These are phyloP conservation scores for Fagopyrum tataricum DNA, from an alignment of 148 eudicot genomes.

Conservation along the genomic window DNA sequence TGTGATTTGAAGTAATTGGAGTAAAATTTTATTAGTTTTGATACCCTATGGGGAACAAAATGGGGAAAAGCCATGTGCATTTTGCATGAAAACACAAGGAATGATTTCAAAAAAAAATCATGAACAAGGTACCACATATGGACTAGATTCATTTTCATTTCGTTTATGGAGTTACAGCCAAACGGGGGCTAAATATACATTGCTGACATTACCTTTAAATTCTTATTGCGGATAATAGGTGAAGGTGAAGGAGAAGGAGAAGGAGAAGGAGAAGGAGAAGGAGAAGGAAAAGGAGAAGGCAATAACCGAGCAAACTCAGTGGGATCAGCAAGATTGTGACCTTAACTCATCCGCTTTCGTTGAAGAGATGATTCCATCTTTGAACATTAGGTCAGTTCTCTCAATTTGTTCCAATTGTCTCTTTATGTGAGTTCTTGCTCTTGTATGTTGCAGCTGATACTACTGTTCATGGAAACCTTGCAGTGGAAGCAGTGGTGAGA, in stretches of 20 bases:
- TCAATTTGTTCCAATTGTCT: too few relatives aligned
- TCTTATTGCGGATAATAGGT: conserved; percentile 22
- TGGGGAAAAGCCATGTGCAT: too few relatives aligned
- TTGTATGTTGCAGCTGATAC: too few relatives aligned
- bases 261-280: conserved; percentile 35
- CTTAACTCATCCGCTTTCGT: background rate
- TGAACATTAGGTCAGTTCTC: background rate
- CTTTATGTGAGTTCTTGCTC: background rate
- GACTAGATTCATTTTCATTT: too few relatives aligned
- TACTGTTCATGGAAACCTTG: background rate
- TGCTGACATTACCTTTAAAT: too few relatives aligned
- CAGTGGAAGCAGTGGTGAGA: background rate
- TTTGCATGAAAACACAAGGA: too few relatives aligned
- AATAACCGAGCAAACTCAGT: conserved; percentile 19
- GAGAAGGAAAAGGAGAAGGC: conserved; percentile 32
- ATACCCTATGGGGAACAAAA: too few relatives aligned
- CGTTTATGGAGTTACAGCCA: too few relatives aligned
- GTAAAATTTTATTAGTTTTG: too few relatives aligned
- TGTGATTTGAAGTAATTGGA: too few relatives aligned
- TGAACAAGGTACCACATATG: too few relatives aligned
- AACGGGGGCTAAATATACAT: background rate
- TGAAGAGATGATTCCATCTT: background rate
- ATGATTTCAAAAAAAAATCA: too few relatives aligned
- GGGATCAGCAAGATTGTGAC: conserved; percentile 33
- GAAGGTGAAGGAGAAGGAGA: conserved; percentile 41